These are phyloP conservation scores for Phyllosticta capitalensis DNA, from an alignment of 2,329 filamentous ascomycete genomes.

Conservation along the genomic window DNA sequence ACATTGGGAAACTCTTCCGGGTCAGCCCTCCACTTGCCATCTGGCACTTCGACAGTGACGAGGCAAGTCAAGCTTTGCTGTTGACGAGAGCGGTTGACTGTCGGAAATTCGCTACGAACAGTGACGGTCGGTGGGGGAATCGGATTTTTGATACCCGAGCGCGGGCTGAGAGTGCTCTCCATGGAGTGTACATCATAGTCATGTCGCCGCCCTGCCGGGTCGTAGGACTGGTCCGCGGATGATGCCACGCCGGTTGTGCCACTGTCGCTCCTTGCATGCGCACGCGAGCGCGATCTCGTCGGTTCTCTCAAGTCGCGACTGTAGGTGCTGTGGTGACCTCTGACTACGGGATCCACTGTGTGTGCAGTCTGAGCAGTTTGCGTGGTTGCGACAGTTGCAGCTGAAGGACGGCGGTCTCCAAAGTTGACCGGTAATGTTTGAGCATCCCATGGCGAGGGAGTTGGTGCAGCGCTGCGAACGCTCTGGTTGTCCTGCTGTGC, in stretches of 20 bases:
- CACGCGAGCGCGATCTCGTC: conserved; percentile 30
- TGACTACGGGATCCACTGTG: conserved; percentile 18
- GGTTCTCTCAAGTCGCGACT: conserved; percentile 18
- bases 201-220: conserved; percentile 62
- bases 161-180: conserved; percentile 73
- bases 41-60: conserved; percentile 85
- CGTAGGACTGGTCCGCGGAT: conserved; percentile 70
- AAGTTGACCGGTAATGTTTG: conserved; percentile 16
- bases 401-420: conserved; percentile 23
- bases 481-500: conserved; percentile 40
- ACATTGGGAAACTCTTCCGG: conserved; percentile 60
- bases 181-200: conserved; percentile 96
- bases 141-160: conserved; percentile 63
- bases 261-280: conserved; percentile 69
- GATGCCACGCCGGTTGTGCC: conserved; percentile 47
- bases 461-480: conserved; percentile 27
- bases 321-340: conserved; percentile 16
- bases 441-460: conserved; percentile 59
- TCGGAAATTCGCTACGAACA: conserved; percentile 93
- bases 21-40: conserved; percentile 82
- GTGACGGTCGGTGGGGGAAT: conserved; percentile 89
- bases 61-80: conserved; percentile 93
- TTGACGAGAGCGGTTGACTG: conserved; percentile 79
- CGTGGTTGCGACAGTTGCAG: conserved; percentile 5
- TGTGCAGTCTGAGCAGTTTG: neutral